Percentiles rank a stretch among this genome's conserved stretches.
Evolutionary conservation across 2,329 filamentous ascomycete species (phyloP).

Genomic region (Ophiostoma piceae): DNA sequence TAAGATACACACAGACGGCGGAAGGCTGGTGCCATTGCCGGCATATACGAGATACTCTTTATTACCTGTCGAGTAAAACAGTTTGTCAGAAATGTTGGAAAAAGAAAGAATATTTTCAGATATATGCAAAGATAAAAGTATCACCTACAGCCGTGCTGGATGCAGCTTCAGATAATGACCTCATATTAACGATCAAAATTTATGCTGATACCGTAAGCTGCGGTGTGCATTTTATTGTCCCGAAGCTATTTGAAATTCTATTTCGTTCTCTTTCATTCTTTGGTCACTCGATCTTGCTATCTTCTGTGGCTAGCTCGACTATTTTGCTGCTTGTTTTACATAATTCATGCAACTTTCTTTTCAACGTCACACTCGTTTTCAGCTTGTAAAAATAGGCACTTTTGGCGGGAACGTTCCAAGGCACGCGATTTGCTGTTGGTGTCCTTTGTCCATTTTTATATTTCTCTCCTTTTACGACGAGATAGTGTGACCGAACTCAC

Average conservation of each 20-base stretch:
- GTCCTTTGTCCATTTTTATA: background rate
- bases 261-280: background rate
- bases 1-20: background rate
- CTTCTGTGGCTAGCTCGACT: background rate
- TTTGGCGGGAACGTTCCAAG: background rate
- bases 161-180: background rate
- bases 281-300: background rate
- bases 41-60: background rate
- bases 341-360: conserved; percentile 6
- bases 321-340: conserved; percentile 1
- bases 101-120: background rate
- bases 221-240: background rate
- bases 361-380: conserved; percentile 7
- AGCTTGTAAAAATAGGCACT: conserved; percentile 12
- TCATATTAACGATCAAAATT: too few species aligned
- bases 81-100: background rate
- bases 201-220: background rate
- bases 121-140: background rate
- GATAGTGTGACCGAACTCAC: background rate
- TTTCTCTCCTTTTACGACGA: background rate
- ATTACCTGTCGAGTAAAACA: background rate
- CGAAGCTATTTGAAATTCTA: background rate
- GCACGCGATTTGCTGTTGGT: conserved; percentile 4
- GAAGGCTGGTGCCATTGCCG: background rate
- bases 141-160: background rate